Evolutionary conservation across 805 yeast species (phyloP).

Genomic region (Metschnikowia gelsemii): DNA sequence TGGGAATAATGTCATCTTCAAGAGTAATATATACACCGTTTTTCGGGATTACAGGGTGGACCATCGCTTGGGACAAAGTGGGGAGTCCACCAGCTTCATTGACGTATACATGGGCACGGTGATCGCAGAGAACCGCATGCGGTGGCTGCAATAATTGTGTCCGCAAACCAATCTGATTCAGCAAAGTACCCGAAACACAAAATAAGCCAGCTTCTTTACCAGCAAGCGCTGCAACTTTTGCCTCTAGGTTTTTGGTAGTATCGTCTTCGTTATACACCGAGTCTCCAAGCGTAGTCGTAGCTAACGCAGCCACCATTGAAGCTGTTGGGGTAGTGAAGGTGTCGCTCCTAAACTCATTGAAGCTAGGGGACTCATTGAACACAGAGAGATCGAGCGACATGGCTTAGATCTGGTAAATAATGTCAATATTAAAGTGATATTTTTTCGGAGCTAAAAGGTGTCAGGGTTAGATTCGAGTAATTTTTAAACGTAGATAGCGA

Average conservation of each 20-base stretch:
- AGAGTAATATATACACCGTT: constrained; percentile 38
- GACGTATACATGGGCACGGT: constrained; percentile 36
- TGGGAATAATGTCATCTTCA: constrained; percentile 38
- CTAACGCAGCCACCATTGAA: constrained; percentile 19
- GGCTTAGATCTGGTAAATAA: background rate
- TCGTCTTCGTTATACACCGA: constrained; percentile 44
- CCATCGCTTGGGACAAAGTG: constrained; percentile 44
- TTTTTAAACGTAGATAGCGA: no score
- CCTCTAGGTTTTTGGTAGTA: constrained; percentile 34
- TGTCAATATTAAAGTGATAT: no score
- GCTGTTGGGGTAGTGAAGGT: constrained; percentile 25
- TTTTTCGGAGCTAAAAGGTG: background rate
- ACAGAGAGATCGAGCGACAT: constrained; percentile 16
- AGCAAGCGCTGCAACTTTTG: constrained; percentile 33
- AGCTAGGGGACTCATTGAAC: constrained; percentile 15
- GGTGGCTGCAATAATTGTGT: constrained; percentile 44
- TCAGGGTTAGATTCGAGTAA: background rate
- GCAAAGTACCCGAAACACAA: constrained; percentile 44
- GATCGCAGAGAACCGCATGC: constrained; percentile 39
- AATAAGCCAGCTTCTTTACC: constrained; percentile 42
- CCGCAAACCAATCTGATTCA: constrained; percentile 42
- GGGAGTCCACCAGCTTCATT: constrained; percentile 47
- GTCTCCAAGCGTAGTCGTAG: constrained; percentile 38
- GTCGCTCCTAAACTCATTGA: constrained; percentile 21
- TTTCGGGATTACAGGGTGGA: constrained; percentile 36